Evolutionary conservation across 2,329 filamentous ascomycete species (phyloP), one percentile per base, ranked within the genome.

Genomic region (Ophiostoma novo-ulmi): DNA sequence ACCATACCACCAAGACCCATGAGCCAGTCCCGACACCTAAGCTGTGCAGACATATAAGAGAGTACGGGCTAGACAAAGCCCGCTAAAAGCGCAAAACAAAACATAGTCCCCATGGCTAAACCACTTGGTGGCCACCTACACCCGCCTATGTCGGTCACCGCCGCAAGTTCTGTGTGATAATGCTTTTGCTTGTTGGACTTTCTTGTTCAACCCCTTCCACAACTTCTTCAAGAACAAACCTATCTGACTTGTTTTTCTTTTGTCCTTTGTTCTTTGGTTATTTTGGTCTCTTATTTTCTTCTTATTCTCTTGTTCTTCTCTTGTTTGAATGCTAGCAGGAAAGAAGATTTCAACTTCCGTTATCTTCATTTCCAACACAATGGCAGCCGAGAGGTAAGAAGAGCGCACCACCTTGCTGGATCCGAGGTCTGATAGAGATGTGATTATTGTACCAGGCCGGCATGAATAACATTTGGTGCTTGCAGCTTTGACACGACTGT

Each of bases 401-500:
- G 22, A 58, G n/a, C n/a, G 22, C 52, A 58, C 22, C 11, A 14
- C 13, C 2, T 58, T 13, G 52, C 11, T 58, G 52, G 35, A 65
- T 39, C 4, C 22, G 20, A 22, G 38, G 17, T 10, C 36, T n/a
- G 17, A 35, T 11, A 39, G 14, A 38, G 26, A 11, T 64, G 58
- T 8, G 13, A 8, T 5, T 39, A n/a, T 65, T 3, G 10, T 20
- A 22, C 48, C 39, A 41, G 65, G 39, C 65, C 65, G 22, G 39
- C 22, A 67, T 48, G 65, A 67, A 17, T 67, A 67, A 67, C 39
- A 31, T 44, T 22, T 31, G 38, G 38, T 22, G n/a, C 65, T 35
- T n/a, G 72, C 76, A 87, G 84, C 74, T 81, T 83, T 75, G 77
- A 78, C 74, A 80, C 80, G 74, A 86, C 81, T 68, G 82, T 80